Conservation (phyloP, 1,284 basidiomycete species). For the Butyriboletus appendiculatus region DNA sequence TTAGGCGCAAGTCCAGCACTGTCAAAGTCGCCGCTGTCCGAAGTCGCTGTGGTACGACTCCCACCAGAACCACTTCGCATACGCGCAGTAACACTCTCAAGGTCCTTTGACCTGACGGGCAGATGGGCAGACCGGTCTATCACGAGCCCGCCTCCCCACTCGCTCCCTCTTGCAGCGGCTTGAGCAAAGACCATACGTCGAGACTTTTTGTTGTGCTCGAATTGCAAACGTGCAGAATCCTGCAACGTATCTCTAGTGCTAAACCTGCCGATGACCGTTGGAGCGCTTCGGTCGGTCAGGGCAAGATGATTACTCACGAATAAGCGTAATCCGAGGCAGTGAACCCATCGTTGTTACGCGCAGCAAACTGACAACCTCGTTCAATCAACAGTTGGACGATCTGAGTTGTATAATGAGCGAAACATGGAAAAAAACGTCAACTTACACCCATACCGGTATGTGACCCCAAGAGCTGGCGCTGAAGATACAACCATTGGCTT, state of each 20-base stretch:
- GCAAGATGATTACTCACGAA: slow-evolving; percentile 54
- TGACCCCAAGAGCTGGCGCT: slow-evolving; percentile 88
- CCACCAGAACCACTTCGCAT: slow-evolving; percentile 80
- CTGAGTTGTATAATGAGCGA: slow-evolving; percentile 39
- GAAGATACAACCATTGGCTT: slow-evolving; percentile 13
- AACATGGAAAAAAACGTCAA: slow-evolving; percentile 10
- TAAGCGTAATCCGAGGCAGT: slow-evolving; percentile 92
- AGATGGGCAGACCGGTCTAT: slow-evolving; percentile 42
- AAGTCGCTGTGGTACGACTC: slow-evolving; percentile 71
- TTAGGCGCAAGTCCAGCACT: slow-evolving; percentile 42
- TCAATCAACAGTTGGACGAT: slow-evolving; percentile 88
- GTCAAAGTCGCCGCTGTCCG: slow-evolving; percentile 69
- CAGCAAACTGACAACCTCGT: slow-evolving; percentile 78
- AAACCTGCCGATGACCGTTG: slow-evolving; percentile 41
- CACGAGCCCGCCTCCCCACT: slow-evolving; percentile 49
- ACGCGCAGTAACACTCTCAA: slow-evolving; percentile 42
- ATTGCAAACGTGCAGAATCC: slow-evolving; percentile 72
- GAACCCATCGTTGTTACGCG: slow-evolving; percentile 89
- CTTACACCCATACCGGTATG: slow-evolving; percentile 52
- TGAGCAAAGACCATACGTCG: slow-evolving; percentile 67
- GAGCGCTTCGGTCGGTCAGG: slow-evolving; percentile 4
- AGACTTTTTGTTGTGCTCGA: slow-evolving; percentile 75
- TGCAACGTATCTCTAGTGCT: slow-evolving; percentile 74
- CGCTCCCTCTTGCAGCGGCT: slow-evolving; percentile 61
- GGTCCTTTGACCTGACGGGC: slow-evolving; percentile 42